Percentiles rank a stretch among this genome's conserved stretches.
phyloP scores from a whole-genome alignment of 768 basidiomycete genomes.

The Coprinellus micaceus region DNA sequence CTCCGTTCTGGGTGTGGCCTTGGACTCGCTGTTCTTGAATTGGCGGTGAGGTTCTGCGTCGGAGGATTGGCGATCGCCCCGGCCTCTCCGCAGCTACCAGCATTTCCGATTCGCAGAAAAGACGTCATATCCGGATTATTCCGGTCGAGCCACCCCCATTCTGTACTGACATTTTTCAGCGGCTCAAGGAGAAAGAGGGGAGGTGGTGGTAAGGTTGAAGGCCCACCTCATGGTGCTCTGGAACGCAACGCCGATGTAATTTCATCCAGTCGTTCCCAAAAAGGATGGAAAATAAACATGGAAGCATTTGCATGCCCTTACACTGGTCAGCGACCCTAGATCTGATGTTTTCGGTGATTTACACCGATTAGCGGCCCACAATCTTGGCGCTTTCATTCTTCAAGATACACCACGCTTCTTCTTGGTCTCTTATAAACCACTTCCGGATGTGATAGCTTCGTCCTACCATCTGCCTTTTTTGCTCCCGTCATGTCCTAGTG shows the following conservation, averaged over 20 bases:
- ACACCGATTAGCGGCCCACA: conserved; percentile 43
- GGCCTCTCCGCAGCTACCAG: no score
- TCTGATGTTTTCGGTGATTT: conserved; percentile 61
- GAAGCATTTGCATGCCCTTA: conserved; percentile 39
- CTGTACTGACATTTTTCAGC: background rate
- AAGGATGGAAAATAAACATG: conserved; percentile 32
- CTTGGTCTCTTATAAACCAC: conserved; percentile 50
- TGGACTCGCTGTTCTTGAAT: no score
- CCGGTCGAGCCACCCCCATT: no score
- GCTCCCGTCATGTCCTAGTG: conserved; percentile 45
- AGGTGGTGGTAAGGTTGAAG: background rate
- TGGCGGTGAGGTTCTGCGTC: no score
- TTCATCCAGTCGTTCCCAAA: no score
- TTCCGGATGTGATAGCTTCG: conserved; percentile 37
- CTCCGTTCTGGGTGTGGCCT: no score
- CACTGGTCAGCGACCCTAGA: conserved; percentile 62
- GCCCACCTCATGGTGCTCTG: background rate
- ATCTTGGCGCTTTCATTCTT: conserved; percentile 26
- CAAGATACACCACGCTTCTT: conserved; percentile 39
- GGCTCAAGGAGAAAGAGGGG: no score
- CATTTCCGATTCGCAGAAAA: no score
- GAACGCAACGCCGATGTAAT: background rate
- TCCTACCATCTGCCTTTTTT: background rate
- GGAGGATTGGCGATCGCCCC: no score
- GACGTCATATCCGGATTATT: no score